phyloP scores from a whole-genome alignment of 192 early-diverging fungal genomes.

The Entomortierella beljakovae region DNA sequence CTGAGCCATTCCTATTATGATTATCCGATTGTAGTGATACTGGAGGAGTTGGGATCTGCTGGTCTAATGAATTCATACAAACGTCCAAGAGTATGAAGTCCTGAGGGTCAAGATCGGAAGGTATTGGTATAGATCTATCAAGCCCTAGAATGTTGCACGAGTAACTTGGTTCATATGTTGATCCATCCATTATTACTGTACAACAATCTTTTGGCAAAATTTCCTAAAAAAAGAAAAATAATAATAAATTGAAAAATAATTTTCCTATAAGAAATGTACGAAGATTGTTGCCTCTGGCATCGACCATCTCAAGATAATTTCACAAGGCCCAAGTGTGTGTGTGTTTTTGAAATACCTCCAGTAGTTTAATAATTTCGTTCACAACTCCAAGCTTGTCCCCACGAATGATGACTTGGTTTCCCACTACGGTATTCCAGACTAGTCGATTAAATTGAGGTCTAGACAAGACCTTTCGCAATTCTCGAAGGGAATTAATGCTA shows the following conservation, averaged over 20 bases:
- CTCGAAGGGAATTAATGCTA: constrained; percentile 32
- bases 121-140: constrained; percentile 41
- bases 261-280: too few species aligned
- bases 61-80: constrained; percentile 12
- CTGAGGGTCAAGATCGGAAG: constrained; percentile 39
- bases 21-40: constrained; percentile 10
- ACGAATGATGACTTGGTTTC: constrained; percentile 47
- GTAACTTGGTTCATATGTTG: constrained; percentile 41
- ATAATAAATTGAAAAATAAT: too few species aligned
- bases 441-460: constrained; percentile 31
- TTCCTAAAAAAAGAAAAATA: constrained; percentile 15
- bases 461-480: constrained; percentile 29
- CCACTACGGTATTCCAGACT: constrained; percentile 43
- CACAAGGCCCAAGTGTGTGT: background rate
- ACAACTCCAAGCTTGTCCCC: constrained; percentile 32
- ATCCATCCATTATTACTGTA: constrained; percentile 24
- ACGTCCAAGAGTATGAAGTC: constrained; percentile 47
- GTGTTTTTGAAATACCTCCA: constrained; percentile 17
- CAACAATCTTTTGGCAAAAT: constrained; percentile 45
- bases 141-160: constrained; percentile 46
- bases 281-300: background rate
- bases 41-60: constrained; percentile 24
- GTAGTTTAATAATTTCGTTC: constrained; percentile 21
- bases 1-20: background rate
- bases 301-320: background rate